Percentiles rank a stretch among this genome's conserved stretches.
Evolutionary conservation across 352 stramenopile species (phyloP).

Genomic region (Pythium dissimile): DNA sequence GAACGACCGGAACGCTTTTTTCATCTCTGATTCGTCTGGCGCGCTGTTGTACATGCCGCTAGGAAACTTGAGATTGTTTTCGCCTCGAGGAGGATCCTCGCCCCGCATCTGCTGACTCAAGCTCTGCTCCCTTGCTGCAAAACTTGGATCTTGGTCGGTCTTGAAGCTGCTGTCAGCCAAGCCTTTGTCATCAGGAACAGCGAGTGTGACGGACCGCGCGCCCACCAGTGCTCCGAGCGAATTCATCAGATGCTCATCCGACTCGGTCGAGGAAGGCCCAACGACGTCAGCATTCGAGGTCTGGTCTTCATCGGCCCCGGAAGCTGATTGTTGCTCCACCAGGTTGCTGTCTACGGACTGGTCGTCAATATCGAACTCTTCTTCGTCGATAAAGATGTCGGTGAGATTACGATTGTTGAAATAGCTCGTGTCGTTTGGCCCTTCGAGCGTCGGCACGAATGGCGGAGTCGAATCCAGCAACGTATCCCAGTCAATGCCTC

Average conservation of each 20-base stretch:
- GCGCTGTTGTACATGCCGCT: slow-evolving; percentile 61
- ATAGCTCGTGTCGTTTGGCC: slow-evolving; percentile 86
- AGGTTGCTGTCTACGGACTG: slow-evolving; percentile 35
- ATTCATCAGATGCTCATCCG: slow-evolving; percentile 19
- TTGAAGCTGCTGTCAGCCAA: slow-evolving; percentile 11
- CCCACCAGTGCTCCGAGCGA: slow-evolving; percentile 12
- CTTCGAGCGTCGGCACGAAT: slow-evolving; percentile 85
- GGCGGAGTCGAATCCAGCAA: slow-evolving; percentile 72
- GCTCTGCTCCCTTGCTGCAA: slow-evolving; percentile 1
- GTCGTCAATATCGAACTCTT: slow-evolving; percentile 58
- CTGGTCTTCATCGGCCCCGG: neutral
- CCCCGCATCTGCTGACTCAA: neutral
- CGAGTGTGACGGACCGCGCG: neutral
- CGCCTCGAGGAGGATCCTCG: neutral
- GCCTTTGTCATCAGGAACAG: neutral
- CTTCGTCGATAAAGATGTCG: slow-evolving; percentile 82
- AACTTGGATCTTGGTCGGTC: slow-evolving; percentile 19
- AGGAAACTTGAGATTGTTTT: slow-evolving; percentile 49
- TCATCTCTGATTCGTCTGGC: slow-evolving; percentile 31
- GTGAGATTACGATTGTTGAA: slow-evolving; percentile 89
- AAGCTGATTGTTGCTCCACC: slow-evolving; percentile 11
- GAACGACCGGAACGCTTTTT: slow-evolving; percentile 71
- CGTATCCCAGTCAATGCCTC: slow-evolving; percentile 79
- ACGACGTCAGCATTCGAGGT: neutral
- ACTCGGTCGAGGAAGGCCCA: neutral